Evolutionary conservation across 306 rosid genomes (phyloP).

Genomic region (Elaeagnus macrophylla): DNA sequence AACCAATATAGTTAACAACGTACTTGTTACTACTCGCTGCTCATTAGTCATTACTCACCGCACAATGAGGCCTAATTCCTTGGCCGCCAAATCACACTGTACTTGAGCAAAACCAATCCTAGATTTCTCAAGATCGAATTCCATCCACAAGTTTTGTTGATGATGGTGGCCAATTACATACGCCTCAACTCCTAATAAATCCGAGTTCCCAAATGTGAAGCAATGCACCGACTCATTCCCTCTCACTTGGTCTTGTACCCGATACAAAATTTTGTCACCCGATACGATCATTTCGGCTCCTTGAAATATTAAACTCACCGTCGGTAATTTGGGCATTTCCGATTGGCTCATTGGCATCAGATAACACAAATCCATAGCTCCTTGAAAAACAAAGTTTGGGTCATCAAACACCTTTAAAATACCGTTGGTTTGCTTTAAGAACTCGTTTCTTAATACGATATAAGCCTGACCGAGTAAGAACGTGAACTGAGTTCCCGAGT

Average conservation of each 20-base stretch:
- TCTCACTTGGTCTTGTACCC: conserved; percentile 30
- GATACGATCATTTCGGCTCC: conserved; percentile 59
- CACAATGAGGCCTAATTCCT: conserved; percentile 25
- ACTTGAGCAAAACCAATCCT: conserved; percentile 58
- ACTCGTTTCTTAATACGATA: conserved; percentile 35
- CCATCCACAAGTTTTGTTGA: conserved; percentile 82
- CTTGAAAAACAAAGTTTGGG: conserved; percentile 53
- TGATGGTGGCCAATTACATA: conserved; percentile 77
- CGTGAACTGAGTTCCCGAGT: conserved; percentile 81
- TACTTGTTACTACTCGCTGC: too few relatives aligned
- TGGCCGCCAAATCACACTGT: conserved; percentile 51
- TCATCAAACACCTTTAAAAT: conserved; percentile 40
- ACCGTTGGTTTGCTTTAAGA: conserved; percentile 34
- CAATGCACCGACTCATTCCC: conserved; percentile 57
- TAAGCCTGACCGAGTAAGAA: conserved; percentile 73
- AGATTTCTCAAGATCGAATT: conserved; percentile 52
- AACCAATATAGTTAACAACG: too few relatives aligned
- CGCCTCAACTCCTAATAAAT: conserved; percentile 65
- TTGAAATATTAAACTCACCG: conserved; percentile 51
- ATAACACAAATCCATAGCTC: conserved; percentile 70
- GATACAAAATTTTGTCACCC: conserved; percentile 42
- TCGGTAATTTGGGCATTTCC: conserved; percentile 33
- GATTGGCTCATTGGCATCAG: conserved; percentile 32
- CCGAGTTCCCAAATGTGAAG: conserved; percentile 83
- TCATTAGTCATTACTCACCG: too few relatives aligned